Conservation (phyloP, 1,139 yeast genomes). For the Sugiyamaella japonica region DNA sequence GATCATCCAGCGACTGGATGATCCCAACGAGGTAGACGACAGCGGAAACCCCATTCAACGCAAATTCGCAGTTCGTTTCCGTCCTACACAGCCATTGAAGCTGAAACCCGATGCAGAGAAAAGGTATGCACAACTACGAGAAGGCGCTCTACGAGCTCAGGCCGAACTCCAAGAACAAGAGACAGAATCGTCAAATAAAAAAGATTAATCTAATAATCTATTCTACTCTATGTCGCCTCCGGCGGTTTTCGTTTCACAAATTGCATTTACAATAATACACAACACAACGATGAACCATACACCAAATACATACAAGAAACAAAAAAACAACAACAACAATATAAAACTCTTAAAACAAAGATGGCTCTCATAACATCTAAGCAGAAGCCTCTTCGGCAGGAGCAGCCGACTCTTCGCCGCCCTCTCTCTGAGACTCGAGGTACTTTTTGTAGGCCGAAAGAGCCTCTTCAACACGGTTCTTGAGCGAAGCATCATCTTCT, state of each 20-base stretch:
- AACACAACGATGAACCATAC: slow-evolving; percentile 14
- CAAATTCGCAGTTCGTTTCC: slow-evolving; percentile 39
- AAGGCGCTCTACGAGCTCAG: background rate
- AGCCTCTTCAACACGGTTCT: slow-evolving; percentile 93
- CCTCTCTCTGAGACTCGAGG: slow-evolving; percentile 36
- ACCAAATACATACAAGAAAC: slow-evolving; percentile 11
- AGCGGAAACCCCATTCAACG: slow-evolving; percentile 32
- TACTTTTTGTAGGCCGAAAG: slow-evolving; percentile 61
- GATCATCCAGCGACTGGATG: slow-evolving; percentile 38
- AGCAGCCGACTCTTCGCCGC: slow-evolving; percentile 15
- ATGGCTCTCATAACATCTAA: background rate
- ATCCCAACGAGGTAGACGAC: slow-evolving; percentile 34
- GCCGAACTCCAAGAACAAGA: background rate
- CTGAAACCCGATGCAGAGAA: slow-evolving; percentile 40
- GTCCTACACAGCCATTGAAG: slow-evolving; percentile 41
- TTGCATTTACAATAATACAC: slow-evolving; percentile 15
- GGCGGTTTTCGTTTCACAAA: slow-evolving; percentile 12
- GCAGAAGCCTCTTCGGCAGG: slow-evolving; percentile 13
- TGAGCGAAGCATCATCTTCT: slow-evolving; percentile 81
- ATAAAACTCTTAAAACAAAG: background rate
- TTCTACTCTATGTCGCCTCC: background rate
- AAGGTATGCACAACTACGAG: slow-evolving; percentile 18
- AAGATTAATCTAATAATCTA: background rate
- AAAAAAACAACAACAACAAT: slow-evolving; percentile 8
- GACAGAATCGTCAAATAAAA: background rate